These are phyloP conservation scores for Alternaria viburni DNA, from an alignment of 2,329 filamentous ascomycete genomes.

Conservation along the genomic window DNA sequence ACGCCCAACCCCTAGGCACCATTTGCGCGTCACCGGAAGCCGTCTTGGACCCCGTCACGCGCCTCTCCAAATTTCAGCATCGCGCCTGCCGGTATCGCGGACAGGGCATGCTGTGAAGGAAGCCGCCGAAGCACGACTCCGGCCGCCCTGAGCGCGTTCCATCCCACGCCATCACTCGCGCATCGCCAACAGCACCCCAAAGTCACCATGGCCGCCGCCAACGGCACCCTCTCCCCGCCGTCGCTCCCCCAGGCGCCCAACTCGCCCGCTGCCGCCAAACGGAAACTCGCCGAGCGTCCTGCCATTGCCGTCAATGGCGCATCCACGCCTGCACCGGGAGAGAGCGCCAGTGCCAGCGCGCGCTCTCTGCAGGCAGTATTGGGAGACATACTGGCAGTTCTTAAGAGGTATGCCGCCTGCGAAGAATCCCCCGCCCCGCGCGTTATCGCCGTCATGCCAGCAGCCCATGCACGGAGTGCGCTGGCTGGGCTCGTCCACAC, in stretches of 20 bases:
- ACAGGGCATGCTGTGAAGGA: conserved; percentile 21
- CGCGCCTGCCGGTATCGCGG: not conserved
- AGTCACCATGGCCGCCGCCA: conserved; percentile 44
- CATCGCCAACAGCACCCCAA: conserved; percentile 39
- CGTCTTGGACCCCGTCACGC: not conserved
- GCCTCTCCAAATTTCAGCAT: not conserved
- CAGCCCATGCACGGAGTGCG: not conserved
- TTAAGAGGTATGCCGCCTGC: conserved; percentile 46
- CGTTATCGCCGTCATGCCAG: not conserved
- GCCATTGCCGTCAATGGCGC: conserved; percentile 38
- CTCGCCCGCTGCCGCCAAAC: conserved; percentile 49
- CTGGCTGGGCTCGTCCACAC: not conserved
- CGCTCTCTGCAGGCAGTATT: conserved; percentile 43
- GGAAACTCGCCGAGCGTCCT: conserved; percentile 52
- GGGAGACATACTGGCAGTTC: conserved; percentile 50
- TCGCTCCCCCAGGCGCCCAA: conserved; percentile 34
- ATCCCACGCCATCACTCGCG: conserved; percentile 39
- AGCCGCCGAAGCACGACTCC: conserved; percentile 24
- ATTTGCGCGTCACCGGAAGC: conserved; percentile 18
- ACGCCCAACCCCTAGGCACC: conserved; percentile 14
- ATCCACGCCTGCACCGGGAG: conserved; percentile 26
- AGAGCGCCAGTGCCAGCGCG: conserved; percentile 21
- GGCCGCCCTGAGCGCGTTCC: conserved; percentile 44
- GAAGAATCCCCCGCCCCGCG: not conserved
- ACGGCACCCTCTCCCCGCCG: conserved; percentile 46